Evolutionary conservation across 2,329 filamentous ascomycete species (phyloP).

Genomic region (Penicillium sumatraense): DNA sequence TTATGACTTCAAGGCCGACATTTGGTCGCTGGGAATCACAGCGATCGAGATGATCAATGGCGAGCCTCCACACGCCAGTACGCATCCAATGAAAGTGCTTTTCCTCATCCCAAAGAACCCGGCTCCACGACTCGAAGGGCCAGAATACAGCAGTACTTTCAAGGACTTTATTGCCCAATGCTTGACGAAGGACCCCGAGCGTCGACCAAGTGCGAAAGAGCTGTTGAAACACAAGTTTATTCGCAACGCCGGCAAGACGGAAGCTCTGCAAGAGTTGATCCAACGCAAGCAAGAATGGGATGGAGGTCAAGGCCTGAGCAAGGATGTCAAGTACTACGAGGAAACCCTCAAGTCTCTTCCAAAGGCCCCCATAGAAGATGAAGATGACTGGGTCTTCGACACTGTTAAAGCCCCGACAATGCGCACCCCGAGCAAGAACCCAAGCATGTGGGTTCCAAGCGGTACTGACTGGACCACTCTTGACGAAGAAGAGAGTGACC

Average conservation of each 20-base stretch:
- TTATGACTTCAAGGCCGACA: conserved; percentile 87
- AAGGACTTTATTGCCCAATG: conserved; percentile 92
- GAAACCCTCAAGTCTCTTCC: conserved; percentile 79
- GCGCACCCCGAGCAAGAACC: conserved; percentile 2
- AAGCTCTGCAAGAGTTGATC: conserved; percentile 85
- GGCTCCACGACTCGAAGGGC: conserved; percentile 80
- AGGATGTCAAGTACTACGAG: conserved; percentile 84
- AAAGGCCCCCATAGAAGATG: conserved; percentile 65
- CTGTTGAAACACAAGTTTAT: conserved; percentile 89
- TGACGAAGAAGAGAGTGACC: conserved; percentile 35
- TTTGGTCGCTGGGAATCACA: conserved; percentile 91
- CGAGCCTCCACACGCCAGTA: conserved; percentile 83
- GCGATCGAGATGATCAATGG: conserved; percentile 88
- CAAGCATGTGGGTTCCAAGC: conserved; percentile 62
- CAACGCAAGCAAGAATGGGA: conserved; percentile 81
- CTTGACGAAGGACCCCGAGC: conserved; percentile 88
- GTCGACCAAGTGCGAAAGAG: conserved; percentile 81
- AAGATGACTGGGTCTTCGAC: conserved; percentile 94
- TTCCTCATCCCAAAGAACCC: conserved; percentile 89
- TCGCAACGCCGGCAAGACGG: conserved; percentile 81
- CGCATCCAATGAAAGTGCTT: conserved; percentile 91
- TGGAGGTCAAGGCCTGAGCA: conserved; percentile 69
- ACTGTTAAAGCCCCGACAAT: conserved; percentile 70
- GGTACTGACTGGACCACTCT: conserved; percentile 51
- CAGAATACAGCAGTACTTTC: conserved; percentile 82